Base-by-base conservation (phyloP, 495 filamentous ascomycete genomes). In the Hyaloscypha variabilis region DNA sequence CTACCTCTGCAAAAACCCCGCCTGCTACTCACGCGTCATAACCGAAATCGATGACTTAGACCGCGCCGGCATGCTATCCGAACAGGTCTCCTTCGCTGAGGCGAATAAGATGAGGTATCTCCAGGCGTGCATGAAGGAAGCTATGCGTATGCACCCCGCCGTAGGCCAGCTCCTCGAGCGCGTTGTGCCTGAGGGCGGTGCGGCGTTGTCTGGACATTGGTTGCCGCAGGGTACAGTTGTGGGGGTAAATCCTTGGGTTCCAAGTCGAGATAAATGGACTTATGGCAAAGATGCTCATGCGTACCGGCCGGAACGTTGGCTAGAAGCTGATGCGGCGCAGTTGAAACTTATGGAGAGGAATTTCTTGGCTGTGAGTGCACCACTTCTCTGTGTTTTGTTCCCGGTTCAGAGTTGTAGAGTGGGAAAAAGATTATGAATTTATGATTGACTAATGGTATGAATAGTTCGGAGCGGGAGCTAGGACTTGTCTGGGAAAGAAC, bases 401-500 rank as follows among this genome's bases (percentile, higher is more conserved):
- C n/a, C n/a, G n/a, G n/a, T n/a, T n/a, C n/a, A n/a, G n/a, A n/a
- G n/a, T n/a, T n/a, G n/a, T n/a, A n/a, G n/a, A n/a, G n/a, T n/a
- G n/a, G n/a, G n/a, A n/a, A n/a, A n/a, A n/a, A n/a, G n/a, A n/a
- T n/a, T n/a, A n/a, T n/a, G n/a, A n/a, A n/a, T n/a, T n/a, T n/a
- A n/a, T n/a, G n/a, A n/a, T n/a, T n/a, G n/a, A n/a, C n/a, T n/a
- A n/a, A n/a, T n/a, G n/a, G n/a, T n/a, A n/a, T n/a, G n/a, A n/a
- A n/a, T 34, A 34, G 31, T 34, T 34, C 13, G 31, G 31, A 8
- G 13, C 8, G 6, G 31, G 31, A 8, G 13, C 31, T 6, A 6
- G 88, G 25, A 81, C 81, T 21, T 90, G 88, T 71, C 85, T 91
- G 71, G 88, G 88, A 14, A 82, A 82, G 60, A 86, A 89, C 67